Base-by-base conservation (phyloP, 495 filamentous ascomycete species). In the Penicillium steckii region DNA sequence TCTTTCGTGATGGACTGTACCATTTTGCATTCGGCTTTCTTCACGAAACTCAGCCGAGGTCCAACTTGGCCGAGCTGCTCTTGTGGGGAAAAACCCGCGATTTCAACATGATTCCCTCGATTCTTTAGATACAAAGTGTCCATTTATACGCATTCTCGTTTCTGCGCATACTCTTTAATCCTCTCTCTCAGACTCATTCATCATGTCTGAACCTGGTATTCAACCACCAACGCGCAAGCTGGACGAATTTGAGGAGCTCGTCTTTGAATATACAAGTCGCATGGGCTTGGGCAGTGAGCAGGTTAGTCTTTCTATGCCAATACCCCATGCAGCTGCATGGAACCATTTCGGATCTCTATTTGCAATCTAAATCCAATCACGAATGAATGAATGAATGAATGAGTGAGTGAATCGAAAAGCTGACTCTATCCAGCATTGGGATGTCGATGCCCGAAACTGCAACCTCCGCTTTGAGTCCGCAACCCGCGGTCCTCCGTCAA, bases 381-480 rank as follows among this genome's bases (percentile, higher is more conserved):
- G n/a, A n/a, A n/a, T n/a, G n/a, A n/a, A n/a, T n/a, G n/a, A n/a
- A n/a, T n/a, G n/a, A n/a, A n/a, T n/a, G n/a, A n/a, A n/a, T n/a
- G n/a, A n/a, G n/a, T n/a, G n/a, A n/a, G n/a, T n/a, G n/a, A 40
- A 19, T 21, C 13, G n/a, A 18, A 3, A 33, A 47, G 13, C 49
- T 60, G 42, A 46, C 35, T 27, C 23, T 27, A 2, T 38, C 33
- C 41, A 76, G 73, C 46, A 51, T 52, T 77, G 74, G 74, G 62
- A 59, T 38, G 48, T 74, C 54, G 56, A 71, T 57, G 53, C 57
- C 41, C 42, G 50, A 48, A 44, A 53, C 24, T 62, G 68, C 48
- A 63, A 71, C 44, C 62, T 77, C 42, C 68, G 66, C 49, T 69
- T 77, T 46, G 71, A 75, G 55, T 70, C 70, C 55, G 74, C 73